phyloP scores from a whole-genome alignment of 768 basidiomycete genomes.

The Kockovaella imperatae region DNA sequence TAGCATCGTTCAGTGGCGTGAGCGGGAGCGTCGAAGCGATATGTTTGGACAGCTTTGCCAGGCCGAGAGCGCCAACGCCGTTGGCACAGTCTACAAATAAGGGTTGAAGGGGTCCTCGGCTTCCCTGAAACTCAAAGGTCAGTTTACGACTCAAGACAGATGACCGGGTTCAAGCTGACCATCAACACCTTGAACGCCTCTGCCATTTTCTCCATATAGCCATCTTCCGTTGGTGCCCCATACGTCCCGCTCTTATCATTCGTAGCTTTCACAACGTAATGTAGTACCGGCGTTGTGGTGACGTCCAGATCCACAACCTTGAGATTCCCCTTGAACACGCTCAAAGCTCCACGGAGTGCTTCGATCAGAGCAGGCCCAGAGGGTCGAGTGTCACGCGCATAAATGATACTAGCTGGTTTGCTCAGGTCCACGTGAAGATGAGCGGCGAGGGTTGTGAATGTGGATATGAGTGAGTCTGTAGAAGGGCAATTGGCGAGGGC shows the following conservation, averaged over 20 bases:
- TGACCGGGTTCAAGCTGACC: conserved; percentile 51
- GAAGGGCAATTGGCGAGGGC: conserved; percentile 71
- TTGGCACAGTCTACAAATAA: conserved; percentile 96
- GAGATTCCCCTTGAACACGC: conserved; percentile 54
- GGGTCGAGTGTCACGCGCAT: conserved; percentile 86
- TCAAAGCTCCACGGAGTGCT: conserved; percentile 74
- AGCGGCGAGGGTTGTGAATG: conserved; percentile 58
- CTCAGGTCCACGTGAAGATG: conserved; percentile 66
- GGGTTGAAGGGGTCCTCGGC: conserved; percentile 49
- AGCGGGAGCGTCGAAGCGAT: conserved; percentile 55
- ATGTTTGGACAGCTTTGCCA: conserved; percentile 55
- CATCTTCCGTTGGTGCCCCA: conserved; percentile 70
- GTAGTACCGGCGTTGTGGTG: conserved; percentile 87
- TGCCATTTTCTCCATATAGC: conserved; percentile 75
- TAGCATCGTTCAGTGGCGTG: conserved; percentile 61
- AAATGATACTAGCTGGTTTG: conserved; percentile 73
- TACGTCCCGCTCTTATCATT: conserved; percentile 74
- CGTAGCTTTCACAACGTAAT: conserved; percentile 83
- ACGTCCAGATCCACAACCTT: conserved; percentile 68
- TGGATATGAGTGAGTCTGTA: conserved; percentile 62
- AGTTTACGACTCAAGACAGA: not conserved
- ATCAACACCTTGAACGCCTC: conserved; percentile 76
- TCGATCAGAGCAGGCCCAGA: conserved; percentile 68
- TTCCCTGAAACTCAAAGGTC: conserved; percentile 17
- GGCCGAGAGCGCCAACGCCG: conserved; percentile 78